Conservation (phyloP, 1,139 yeast species). For the Scheffersomyces stambukii region DNA sequence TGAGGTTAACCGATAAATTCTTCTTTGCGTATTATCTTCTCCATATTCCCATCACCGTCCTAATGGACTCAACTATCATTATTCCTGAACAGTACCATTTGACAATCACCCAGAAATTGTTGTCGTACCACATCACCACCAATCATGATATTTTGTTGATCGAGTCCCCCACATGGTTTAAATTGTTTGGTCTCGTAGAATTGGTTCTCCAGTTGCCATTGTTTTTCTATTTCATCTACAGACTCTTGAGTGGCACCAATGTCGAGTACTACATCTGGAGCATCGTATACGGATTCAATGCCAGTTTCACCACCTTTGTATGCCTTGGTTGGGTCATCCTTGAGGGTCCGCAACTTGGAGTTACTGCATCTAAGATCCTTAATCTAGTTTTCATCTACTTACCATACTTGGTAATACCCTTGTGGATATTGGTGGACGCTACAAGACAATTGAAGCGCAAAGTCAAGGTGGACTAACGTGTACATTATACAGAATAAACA, state of each 20-base stretch:
- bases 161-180: constrained; percentile 62
- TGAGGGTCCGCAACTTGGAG: constrained; percentile 21
- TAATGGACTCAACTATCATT: constrained; percentile 71
- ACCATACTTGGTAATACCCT: constrained; percentile 69
- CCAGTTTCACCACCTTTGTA: constrained; percentile 65
- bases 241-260: constrained; percentile 15
- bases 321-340: constrained; percentile 48
- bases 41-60: constrained; percentile 71
- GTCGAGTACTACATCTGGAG: constrained; percentile 43
- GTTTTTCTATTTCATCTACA: constrained; percentile 45
- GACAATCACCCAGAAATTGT: constrained; percentile 42
- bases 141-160: constrained; percentile 70
- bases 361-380: constrained; percentile 28
- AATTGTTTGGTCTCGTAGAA: constrained; percentile 67
- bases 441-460: constrained; percentile 2
- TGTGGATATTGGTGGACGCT: constrained; percentile 48
- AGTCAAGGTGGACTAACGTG: background rate
- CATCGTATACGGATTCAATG: constrained; percentile 73
- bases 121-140: constrained; percentile 52
- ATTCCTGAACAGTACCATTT: constrained; percentile 52
- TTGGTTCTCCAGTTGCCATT: constrained; percentile 73
- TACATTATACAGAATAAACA: too few species aligned
- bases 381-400: constrained; percentile 51
- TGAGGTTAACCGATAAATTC: constrained; percentile 35
- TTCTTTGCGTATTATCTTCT: constrained; percentile 47